Evolutionary conservation across 495 filamentous ascomycete genomes (phyloP).

Genomic region (Aspergillus mulundensis): DNA sequence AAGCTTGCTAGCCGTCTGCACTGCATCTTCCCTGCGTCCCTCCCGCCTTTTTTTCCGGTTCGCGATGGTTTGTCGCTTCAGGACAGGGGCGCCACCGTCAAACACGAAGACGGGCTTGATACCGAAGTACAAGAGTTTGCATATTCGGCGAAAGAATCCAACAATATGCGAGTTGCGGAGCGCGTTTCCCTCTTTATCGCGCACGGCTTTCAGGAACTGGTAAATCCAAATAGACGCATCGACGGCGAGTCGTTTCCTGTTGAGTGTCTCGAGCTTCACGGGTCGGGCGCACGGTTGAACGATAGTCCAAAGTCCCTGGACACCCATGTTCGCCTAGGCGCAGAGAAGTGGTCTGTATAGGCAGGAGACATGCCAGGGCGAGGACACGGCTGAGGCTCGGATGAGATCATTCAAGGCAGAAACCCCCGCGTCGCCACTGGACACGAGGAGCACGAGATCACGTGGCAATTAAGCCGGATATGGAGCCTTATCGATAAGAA

Average conservation of each 20-base stretch:
- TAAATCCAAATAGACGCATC: conserved; percentile 99
- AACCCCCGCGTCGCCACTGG: conserved; percentile 14
- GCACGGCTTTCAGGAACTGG: conserved; percentile 97
- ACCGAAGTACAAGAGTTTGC: conserved; percentile 94
- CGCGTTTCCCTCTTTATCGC: conserved; percentile 96
- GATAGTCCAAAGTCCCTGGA: conserved; percentile 94
- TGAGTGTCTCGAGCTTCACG: conserved; percentile 92
- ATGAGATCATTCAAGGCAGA: not conserved
- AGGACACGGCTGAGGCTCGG: not conserved
- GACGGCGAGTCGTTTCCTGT: conserved; percentile 89
- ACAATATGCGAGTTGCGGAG: conserved; percentile 92
- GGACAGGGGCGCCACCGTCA: conserved; percentile 85
- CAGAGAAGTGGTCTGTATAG: not conserved
- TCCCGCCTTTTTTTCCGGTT: conserved; percentile 75
- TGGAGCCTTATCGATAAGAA: conserved; percentile 14
- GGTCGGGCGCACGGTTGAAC: conserved; percentile 79
- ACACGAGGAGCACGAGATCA: conserved; percentile 22
- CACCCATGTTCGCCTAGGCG: conserved; percentile 67
- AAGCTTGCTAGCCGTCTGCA: conserved; percentile 81
- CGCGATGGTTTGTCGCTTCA: conserved; percentile 88
- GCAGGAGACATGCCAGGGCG: conserved; percentile 7
- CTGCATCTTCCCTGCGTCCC: conserved; percentile 88
- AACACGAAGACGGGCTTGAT: conserved; percentile 98
- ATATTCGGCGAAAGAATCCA: conserved; percentile 96
- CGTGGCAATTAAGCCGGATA: conserved; percentile 18